phyloP scores from a whole-genome alignment of 352 stramenopile genomes.

The Aphanomyces cochlioides region DNA sequence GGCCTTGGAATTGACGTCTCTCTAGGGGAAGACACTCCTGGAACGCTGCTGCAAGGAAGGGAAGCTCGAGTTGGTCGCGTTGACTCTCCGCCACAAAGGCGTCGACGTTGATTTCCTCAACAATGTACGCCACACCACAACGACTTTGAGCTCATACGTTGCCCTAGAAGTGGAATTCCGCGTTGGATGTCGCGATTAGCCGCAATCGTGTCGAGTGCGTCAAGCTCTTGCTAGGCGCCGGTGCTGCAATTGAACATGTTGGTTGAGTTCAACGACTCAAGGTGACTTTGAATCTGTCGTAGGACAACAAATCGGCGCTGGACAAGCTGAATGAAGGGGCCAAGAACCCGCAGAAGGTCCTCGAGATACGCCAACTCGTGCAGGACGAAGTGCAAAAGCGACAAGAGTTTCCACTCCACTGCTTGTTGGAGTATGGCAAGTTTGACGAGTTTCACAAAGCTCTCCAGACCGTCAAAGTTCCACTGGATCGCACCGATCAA shows the following conservation, averaged over 20 bases:
- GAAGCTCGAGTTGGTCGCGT: background rate
- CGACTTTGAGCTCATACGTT: background rate
- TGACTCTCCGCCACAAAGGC: slow-evolving; percentile 12
- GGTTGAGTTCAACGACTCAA: no score
- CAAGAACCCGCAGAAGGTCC: background rate
- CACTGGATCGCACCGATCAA: slow-evolving; percentile 2
- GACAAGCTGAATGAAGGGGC: slow-evolving; percentile 11
- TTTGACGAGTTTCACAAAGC: slow-evolving; percentile 8
- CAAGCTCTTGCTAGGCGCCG: slow-evolving; percentile 15
- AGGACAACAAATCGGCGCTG: slow-evolving; percentile 16
- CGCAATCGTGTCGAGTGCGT: slow-evolving; percentile 14
- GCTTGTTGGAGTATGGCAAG: background rate
- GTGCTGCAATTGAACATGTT: slow-evolving; percentile 23
- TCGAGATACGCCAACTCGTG: slow-evolving; percentile 18
- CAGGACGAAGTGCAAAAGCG: slow-evolving; percentile 14
- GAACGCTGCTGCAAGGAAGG: background rate
- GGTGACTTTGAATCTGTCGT: background rate
- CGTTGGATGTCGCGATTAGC: slow-evolving; percentile 21
- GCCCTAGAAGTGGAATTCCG: slow-evolving; percentile 15
- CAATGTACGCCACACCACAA: slow-evolving; percentile 6
- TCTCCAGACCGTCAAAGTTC: background rate
- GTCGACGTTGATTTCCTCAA: slow-evolving; percentile 25
- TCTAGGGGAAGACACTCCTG: slow-evolving; percentile 2
- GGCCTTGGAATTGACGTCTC: no score
- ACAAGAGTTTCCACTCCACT: slow-evolving; percentile 22